Base-by-base conservation (phyloP, 306 rosid species). In the Dryas octopetala region DNA sequence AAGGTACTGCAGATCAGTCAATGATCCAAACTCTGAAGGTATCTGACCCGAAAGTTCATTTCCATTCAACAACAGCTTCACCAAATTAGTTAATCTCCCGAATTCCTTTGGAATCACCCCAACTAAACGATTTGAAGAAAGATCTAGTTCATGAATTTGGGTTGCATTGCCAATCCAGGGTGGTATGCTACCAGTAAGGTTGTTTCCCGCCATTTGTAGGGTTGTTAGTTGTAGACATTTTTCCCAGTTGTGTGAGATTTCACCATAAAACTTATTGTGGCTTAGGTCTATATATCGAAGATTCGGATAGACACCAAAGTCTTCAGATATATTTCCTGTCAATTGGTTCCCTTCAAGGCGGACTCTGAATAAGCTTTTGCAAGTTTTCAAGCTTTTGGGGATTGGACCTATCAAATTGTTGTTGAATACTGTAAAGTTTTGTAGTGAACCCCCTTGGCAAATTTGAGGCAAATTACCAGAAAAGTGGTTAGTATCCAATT, bases 251-350 rank as follows among this genome's bases (percentile, higher is more conserved):
- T 16, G 6, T 75, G 76, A 73, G 6, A 86, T 55, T 51, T 83
- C 68, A 0, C 88, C 90, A 6, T 83, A 28, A 11, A 86, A 73
- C 1, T 66, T 66, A 57, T 81, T 86, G 58, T 71, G 69, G 68
- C 87, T 80, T 41, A 86, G 40, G 62, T 83, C 82, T 26, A 83
- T 11, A 50, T 66, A 80, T 9, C 57, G 49, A 71, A 86, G 76
- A 23, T 74, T 67, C 10, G 87, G 89, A 53, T 80, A 80, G 61
- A 78, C 65, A 3, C 85, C 83, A 12, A 83, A 86, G 5, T 43
- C 87, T 83, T 80, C 81, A 1, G 81, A 74, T 71, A 86, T 8
- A 15, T 86, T 75, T 5, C 82, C 87, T 9, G 10, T 16, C 4
- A 86, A 64, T 12, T 67, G 60, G 81, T 86, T 86, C 6, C 59